These are phyloP conservation scores for Collybia mongolica DNA, from an alignment of 768 basidiomycete species.

Conservation along the genomic window DNA sequence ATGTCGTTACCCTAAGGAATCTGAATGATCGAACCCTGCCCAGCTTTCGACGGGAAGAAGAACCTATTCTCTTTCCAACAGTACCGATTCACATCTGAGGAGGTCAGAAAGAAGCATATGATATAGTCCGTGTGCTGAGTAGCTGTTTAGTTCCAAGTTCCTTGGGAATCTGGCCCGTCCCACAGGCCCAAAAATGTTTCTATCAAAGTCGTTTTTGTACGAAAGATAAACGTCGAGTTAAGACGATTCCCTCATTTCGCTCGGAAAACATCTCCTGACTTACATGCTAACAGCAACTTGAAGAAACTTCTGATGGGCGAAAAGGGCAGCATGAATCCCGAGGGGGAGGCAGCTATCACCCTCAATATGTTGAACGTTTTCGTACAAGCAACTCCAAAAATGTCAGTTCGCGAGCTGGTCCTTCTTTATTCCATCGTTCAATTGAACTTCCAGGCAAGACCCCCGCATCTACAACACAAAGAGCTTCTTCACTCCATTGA, in stretches of 20 bases:
- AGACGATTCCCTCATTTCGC: background rate
- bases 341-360: constrained; percentile 18
- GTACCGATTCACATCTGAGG: constrained; percentile 17
- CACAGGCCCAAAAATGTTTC: constrained; percentile 12
- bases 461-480: constrained; percentile 21
- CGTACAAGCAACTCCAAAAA: constrained; percentile 28
- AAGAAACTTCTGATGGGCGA: constrained; percentile 12
- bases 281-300: constrained; percentile 5
- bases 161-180: constrained; percentile 14
- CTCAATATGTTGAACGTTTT: constrained; percentile 34
- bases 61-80: constrained; percentile 26
- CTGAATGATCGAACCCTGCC: background rate
- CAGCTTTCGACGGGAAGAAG: constrained; percentile 33
- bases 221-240: constrained; percentile 20
- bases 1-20: background rate
- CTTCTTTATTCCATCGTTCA: background rate
- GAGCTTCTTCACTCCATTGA: constrained; percentile 20
- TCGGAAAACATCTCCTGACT: background rate
- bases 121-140: background rate
- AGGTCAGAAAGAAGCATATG: constrained; percentile 9
- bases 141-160: constrained; percentile 17
- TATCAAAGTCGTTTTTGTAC: constrained; percentile 23
- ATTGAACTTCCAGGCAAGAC: constrained; percentile 11
- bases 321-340: constrained; percentile 8
- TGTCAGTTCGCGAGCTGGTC: constrained; percentile 13